Evolutionary conservation across 441 rosid genomes (phyloP), one percentile per base, ranked within the genome.

Genomic region (Eruca vesicaria): DNA sequence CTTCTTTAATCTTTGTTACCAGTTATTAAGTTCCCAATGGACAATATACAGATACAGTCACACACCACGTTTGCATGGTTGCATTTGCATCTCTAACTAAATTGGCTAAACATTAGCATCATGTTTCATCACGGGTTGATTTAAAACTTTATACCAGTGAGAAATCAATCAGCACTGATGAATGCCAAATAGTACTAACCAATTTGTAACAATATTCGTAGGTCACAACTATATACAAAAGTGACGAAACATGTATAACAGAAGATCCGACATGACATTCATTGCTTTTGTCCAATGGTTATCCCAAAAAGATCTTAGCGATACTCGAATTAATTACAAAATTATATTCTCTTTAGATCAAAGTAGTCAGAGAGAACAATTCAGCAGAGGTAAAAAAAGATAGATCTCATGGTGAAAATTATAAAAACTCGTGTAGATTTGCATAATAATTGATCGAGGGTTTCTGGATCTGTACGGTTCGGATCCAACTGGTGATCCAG

Each of bases 291-390:
- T 71, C 77, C 73, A 20, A 53, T 53, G 56, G 56, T 50, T 28
- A 33, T 67, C 38, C 58, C 21, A 31, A 50, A 29, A 48, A 71
- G 36, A 77, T 57, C 14, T 55, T 19, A 19, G 19, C 72, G 21
- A 66, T 72, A 59, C 31, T 28, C 33, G 7, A 72, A 77, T 71
- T 66, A 77, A 77, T 52, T 67, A 20, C 73, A 66, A 77, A 59
- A 72, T 45, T 66, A 71, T 36, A 65, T 71, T 64, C 63, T 59
- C 33, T 23, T 66, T 33, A 32, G 56, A 60, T 59, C 15, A 66
- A 77, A 66, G 52, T 50, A 72, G 77, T 66, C 80, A 78, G 80
- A 72, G 72, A 77, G 80, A 78, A 78, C 66, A 41, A 78, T 53
- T 38, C 18, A 7, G 59, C 73, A 78, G 77, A 60, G 64, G 65